phyloP scores from a whole-genome alignment of 1,139 yeast species.

The Scheffersomyces illinoinensis region DNA sequence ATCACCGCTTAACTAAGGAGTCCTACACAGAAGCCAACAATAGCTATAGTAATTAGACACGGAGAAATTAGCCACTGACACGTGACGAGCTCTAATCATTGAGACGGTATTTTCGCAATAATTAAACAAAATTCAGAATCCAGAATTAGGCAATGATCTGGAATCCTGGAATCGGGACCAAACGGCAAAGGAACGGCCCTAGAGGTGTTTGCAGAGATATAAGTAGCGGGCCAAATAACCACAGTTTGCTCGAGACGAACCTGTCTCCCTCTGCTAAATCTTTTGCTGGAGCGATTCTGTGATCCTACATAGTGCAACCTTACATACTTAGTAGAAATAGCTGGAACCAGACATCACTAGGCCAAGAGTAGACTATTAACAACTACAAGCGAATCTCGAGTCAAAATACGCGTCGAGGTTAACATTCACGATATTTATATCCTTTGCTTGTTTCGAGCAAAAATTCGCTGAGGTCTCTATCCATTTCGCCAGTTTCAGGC shows the following conservation, averaged over 20 bases:
- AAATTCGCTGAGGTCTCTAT: background rate
- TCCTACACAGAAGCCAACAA: background rate
- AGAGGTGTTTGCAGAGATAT: background rate
- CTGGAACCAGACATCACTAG: background rate
- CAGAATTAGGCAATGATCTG: background rate
- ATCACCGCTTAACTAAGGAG: background rate
- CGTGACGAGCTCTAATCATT: conserved; percentile 11
- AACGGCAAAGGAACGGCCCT: background rate
- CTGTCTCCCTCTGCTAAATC: background rate
- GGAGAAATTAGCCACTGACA: conserved; percentile 10
- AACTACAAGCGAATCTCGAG: background rate
- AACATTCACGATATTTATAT: background rate
- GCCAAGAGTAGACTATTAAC: background rate
- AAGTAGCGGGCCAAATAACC: background rate
- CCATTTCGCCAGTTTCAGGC: background rate
- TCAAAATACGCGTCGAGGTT: background rate
- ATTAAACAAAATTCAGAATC: background rate
- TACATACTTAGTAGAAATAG: background rate
- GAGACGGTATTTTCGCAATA: conserved; percentile 1
- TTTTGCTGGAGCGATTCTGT: background rate
- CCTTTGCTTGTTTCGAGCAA: background rate
- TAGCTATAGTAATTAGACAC: background rate
- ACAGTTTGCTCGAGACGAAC: background rate
- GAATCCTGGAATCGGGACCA: background rate
- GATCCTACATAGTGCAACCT: background rate